Evolutionary conservation across 768 basidiomycete species (phyloP).

Genomic region (Auricularia cornea): DNA sequence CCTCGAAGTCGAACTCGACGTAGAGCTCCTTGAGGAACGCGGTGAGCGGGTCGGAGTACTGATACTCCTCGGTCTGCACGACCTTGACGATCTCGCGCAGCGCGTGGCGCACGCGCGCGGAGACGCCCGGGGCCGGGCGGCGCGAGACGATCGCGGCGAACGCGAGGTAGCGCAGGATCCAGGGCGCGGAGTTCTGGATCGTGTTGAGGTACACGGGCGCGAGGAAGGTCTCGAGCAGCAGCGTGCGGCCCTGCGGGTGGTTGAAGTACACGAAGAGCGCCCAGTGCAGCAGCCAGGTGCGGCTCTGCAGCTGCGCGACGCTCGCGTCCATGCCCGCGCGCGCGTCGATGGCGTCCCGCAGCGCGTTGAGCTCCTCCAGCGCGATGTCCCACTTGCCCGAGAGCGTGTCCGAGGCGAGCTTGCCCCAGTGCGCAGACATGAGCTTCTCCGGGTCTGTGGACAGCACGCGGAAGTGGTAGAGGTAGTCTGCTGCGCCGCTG

Average conservation of each 20-base stretch:
- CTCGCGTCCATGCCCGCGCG: conserved; percentile 52
- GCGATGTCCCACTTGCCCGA: conserved; percentile 94
- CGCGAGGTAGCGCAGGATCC: conserved; percentile 91
- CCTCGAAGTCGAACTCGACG: conserved; percentile 93
- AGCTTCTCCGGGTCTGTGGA: conserved; percentile 90
- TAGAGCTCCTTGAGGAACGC: conserved; percentile 90
- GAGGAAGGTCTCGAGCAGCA: conserved; percentile 94
- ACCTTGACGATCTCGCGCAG: conserved; percentile 89
- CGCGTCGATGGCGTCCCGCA: conserved; percentile 88
- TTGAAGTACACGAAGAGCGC: conserved; percentile 98
- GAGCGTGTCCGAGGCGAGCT: conserved; percentile 93
- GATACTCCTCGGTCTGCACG: conserved; percentile 91
- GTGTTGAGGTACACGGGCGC: conserved; percentile 96
- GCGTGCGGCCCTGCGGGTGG: conserved; percentile 82
- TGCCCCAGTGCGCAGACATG: conserved; percentile 97
- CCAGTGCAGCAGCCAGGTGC: conserved; percentile 97
- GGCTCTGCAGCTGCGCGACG: conserved; percentile 81
- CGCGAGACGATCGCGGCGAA: conserved; percentile 89
- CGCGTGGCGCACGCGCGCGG: conserved; percentile 71
- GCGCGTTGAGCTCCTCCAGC: conserved; percentile 86
- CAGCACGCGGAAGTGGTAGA: conserved; percentile 97
- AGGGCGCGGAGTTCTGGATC: conserved; percentile 91
- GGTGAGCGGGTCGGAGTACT: conserved; percentile 91
- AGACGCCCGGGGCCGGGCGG: conserved; percentile 41
- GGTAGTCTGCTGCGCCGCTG: conserved; percentile 90